Evolutionary conservation across 2,329 filamentous ascomycete species (phyloP), one percentile per base, ranked within the genome.

Genomic region (Hymenoscyphus fraxineus): DNA sequence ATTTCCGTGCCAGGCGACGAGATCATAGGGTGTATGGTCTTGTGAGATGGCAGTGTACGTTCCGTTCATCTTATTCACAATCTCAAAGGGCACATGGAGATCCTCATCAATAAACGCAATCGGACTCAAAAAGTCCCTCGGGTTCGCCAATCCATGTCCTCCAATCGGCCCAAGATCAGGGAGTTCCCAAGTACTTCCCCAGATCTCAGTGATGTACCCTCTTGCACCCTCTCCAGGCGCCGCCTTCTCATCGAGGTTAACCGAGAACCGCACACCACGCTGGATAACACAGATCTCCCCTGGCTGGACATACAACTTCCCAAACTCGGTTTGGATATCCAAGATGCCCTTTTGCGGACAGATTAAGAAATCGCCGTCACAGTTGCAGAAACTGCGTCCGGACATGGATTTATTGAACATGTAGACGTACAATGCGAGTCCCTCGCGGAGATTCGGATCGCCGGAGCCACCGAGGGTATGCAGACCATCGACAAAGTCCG

Each of bases 1-100:
- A 70, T 85, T 91, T 47, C 90, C 90, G 74, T 93, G 90, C 89
- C 90, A 93, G 3, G 87, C 88, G 1, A 92, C 89, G 0, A 93
- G 84, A 72, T 93, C 89, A 71, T 91, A 93, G 0, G 90, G 89
- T 0, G 85, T 88, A 75, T 92, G 90, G n/a, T 81, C 73, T 76
- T 92, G 89, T 56, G 75, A 79, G 15, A 87, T 85, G 54, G 78
- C 77, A 78, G 88, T 90, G 61, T 91, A 82, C 40, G 80, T 79
- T 70, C 88, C 87, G 73, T 85, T 85, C 71, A 89, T 86, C 75
- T 90, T 90, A 77, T 80, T 80, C 35, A 82, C 82, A 57, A 91
- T 77, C n/a, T 79, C 82, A 77, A 80, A 80, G 47, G 76, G 70
- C 35, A 81, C 78, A 66, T 81, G 81, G 0, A 78, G 66, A 0